Evolutionary conservation across 2,329 filamentous ascomycete species (phyloP).

Genomic region (Didymella segeticola): DNA sequence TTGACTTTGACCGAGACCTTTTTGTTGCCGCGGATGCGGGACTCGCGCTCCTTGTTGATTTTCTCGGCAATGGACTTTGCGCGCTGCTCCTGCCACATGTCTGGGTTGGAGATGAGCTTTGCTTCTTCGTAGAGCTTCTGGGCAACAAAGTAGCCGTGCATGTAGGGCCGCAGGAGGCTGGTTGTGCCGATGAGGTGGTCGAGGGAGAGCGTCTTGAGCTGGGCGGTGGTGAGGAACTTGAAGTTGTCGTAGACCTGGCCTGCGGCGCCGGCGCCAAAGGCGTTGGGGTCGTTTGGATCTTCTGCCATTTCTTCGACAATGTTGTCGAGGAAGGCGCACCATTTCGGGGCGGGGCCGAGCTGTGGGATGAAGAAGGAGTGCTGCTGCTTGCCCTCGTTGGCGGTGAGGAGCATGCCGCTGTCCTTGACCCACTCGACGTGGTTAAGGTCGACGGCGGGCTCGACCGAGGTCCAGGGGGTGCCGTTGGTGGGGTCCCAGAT

Average conservation of each 20-base stretch:
- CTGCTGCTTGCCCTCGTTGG: conserved; percentile 94
- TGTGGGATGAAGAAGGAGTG: conserved; percentile 96
- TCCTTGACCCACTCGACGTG: conserved; percentile 91
- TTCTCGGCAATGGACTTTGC: conserved; percentile 91
- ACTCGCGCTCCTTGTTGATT: conserved; percentile 96
- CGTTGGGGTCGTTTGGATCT: conserved; percentile 68
- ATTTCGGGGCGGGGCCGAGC: conserved; percentile 88
- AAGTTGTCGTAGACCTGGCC: conserved; percentile 97
- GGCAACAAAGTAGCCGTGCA: conserved; percentile 98
- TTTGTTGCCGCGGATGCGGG: conserved; percentile 90
- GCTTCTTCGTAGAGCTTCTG: conserved; percentile 96
- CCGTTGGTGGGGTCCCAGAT: conserved; percentile 88
- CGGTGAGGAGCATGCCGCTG: conserved; percentile 93
- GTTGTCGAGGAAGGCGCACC: conserved; percentile 97
- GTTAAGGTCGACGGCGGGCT: conserved; percentile 93
- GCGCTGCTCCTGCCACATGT: conserved; percentile 90
- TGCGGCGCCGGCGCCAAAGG: conserved; percentile 60
- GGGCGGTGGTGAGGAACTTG: conserved; percentile 92
- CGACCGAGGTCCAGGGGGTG: conserved; percentile 91
- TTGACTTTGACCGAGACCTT: conserved; percentile 93
- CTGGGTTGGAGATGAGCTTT: conserved; percentile 88
- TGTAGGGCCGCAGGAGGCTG: conserved; percentile 89
- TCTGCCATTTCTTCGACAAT: conserved; percentile 99
- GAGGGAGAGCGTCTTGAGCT: conserved; percentile 84
- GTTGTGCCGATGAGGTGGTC: conserved; percentile 90